These are phyloP conservation scores for Tetrapisispora fleetii DNA, from an alignment of 805 yeast genomes.

Conservation along the genomic window DNA sequence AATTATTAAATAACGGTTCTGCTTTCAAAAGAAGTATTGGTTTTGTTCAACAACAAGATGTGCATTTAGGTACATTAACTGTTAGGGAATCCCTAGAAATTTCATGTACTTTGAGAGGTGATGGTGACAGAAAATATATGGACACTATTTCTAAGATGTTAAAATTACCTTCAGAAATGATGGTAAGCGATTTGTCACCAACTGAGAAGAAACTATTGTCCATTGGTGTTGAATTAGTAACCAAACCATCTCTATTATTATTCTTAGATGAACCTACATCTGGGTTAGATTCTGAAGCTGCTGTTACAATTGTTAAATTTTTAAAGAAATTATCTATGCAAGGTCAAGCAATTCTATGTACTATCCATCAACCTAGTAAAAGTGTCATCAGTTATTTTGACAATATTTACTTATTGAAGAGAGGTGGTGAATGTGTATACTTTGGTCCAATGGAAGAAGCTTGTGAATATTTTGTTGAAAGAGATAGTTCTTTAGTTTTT, in stretches of 20 bases:
- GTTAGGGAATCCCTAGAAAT: slow-evolving; percentile 89
- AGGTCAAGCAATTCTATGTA: slow-evolving; percentile 82
- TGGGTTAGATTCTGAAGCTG: slow-evolving; percentile 89
- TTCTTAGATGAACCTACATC: slow-evolving; percentile 92
- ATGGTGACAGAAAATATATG: slow-evolving; percentile 72
- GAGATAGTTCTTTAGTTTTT: slow-evolving; percentile 53
- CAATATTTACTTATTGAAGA: slow-evolving; percentile 48
- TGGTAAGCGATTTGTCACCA: slow-evolving; percentile 62
- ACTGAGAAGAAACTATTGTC: slow-evolving; percentile 85
- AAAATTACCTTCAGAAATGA: slow-evolving; percentile 50
- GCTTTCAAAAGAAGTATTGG: slow-evolving; percentile 67
- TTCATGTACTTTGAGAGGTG: slow-evolving; percentile 75
- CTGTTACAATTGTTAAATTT: slow-evolving; percentile 80
- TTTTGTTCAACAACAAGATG: slow-evolving; percentile 94
- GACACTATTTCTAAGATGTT: slow-evolving; percentile 32
- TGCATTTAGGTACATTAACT: slow-evolving; percentile 79
- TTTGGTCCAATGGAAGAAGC: slow-evolving; percentile 64
- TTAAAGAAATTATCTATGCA: slow-evolving; percentile 68
- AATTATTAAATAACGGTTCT: slow-evolving; percentile 30
- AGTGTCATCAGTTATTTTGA: slow-evolving; percentile 50
- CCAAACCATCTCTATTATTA: slow-evolving; percentile 72
- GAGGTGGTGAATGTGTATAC: slow-evolving; percentile 64
- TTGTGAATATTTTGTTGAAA: slow-evolving; percentile 40
- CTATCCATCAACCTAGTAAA: slow-evolving; percentile 93
- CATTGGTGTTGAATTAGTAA: slow-evolving; percentile 86